phyloP scores from a whole-genome alignment of 257 asterid species.

The Penstemon eatonii region DNA sequence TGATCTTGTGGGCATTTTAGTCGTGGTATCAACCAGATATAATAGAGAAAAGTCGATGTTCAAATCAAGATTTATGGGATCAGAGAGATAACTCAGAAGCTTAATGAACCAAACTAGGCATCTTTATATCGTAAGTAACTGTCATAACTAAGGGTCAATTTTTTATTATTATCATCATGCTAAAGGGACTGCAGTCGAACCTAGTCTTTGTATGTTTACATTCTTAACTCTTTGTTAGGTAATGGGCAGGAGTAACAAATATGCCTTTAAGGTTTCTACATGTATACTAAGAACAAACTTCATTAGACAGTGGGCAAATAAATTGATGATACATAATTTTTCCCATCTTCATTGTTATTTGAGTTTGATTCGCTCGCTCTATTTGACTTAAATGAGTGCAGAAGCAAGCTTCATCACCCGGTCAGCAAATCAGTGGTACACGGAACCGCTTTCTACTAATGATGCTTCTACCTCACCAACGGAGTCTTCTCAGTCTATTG shows the following conservation, averaged over 20 bases:
- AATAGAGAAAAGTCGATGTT: no score
- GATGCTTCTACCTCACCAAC: conserved; percentile 5
- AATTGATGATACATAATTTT: no score
- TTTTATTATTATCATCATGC: background rate
- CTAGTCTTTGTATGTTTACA: background rate
- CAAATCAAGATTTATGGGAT: no score
- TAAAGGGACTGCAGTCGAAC: background rate
- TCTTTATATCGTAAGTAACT: background rate
- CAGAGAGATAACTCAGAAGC: background rate
- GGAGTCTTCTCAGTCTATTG: conserved; percentile 19
- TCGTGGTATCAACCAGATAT: no score
- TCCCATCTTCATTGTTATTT: conserved; percentile 7
- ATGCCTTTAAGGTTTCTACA: no score
- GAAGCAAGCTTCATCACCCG: conserved; percentile 76
- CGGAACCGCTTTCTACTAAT: conserved; percentile 40
- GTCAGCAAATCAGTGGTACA: conserved; percentile 54
- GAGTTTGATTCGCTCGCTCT: background rate
- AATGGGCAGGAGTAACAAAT: no score
- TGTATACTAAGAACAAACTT: no score
- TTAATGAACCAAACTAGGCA: background rate
- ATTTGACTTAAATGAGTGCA: conserved; percentile 30
- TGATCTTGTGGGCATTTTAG: no score
- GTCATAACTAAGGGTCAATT: background rate
- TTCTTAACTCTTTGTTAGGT: background rate
- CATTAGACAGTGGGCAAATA: no score